Percentiles rank a stretch among this genome's conserved stretches.
Conservation (phyloP, 2,329 filamentous ascomycete genomes). For the Pseudogymnoascus sp. region DNA sequence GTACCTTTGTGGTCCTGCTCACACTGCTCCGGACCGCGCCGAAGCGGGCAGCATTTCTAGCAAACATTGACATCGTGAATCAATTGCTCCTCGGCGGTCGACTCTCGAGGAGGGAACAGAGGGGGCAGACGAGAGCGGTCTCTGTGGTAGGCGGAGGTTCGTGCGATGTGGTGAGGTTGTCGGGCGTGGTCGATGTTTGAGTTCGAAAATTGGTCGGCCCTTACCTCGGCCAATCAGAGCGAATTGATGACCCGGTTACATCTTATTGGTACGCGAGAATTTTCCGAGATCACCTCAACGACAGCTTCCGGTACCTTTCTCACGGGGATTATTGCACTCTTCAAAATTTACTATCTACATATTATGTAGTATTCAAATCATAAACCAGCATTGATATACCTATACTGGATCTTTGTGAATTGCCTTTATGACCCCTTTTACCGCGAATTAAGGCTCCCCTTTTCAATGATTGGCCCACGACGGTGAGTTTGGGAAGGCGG, state of each 20-base stretch:
- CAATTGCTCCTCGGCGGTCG: constrained; percentile 9
- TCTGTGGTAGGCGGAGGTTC: constrained; percentile 1
- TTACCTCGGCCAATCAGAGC: constrained; percentile 8
- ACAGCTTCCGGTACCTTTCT: neutral
- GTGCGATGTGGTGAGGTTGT: constrained; percentile 9
- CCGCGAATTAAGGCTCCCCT: neutral
- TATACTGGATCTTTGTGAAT: neutral
- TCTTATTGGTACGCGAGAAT: constrained; percentile 7
- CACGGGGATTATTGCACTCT: neutral
- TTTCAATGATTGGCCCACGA: neutral
- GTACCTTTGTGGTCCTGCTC: constrained; percentile 11
- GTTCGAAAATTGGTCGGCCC: constrained; percentile 8
- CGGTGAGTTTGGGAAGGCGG: neutral
- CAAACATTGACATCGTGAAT: constrained; percentile 10
- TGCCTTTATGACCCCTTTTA: neutral
- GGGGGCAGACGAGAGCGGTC: constrained; percentile 7
- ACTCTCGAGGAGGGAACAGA: constrained; percentile 8
- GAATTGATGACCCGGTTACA: constrained; percentile 9
- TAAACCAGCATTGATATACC: neutral
- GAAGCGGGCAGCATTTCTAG: constrained; percentile 11
- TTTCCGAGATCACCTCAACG: constrained; percentile 4
- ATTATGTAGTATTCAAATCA: neutral
- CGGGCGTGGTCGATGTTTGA: constrained; percentile 9
- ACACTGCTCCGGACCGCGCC: constrained; percentile 9
- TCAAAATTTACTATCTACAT: neutral